phyloP scores from a whole-genome alignment of 2,329 filamentous ascomycete genomes.

The Elsinoe necatrix region DNA sequence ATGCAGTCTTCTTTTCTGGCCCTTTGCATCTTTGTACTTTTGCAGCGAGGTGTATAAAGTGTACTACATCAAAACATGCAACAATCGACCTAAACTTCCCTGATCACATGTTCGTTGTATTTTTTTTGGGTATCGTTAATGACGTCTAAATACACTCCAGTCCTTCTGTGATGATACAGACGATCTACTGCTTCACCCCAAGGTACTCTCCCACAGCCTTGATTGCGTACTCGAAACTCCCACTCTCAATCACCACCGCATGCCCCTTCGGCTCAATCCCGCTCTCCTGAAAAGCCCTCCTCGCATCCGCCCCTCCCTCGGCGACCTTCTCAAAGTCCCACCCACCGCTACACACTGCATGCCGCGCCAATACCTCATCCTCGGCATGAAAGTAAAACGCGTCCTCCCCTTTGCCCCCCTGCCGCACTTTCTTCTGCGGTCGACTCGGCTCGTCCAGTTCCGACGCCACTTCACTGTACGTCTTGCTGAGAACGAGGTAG shows the following conservation, averaged over 20 bases:
- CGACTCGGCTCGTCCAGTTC: constrained; percentile 61
- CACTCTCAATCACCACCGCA: constrained; percentile 76
- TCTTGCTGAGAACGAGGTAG: constrained; percentile 85
- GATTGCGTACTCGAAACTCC: constrained; percentile 66
- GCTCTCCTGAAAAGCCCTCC: constrained; percentile 87
- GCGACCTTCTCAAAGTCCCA: constrained; percentile 76
- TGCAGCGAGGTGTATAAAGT: constrained; percentile 17
- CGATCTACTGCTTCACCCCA: constrained; percentile 14
- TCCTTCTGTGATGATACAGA: background rate
- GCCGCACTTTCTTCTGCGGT: constrained; percentile 57
- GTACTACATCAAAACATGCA: constrained; percentile 12
- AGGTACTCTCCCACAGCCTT: constrained; percentile 70
- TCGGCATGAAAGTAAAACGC: constrained; percentile 93
- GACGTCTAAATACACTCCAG: background rate
- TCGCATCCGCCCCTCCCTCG: constrained; percentile 78
- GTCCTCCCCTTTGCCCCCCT: constrained; percentile 29
- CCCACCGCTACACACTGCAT: constrained; percentile 60
- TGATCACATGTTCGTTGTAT: background rate
- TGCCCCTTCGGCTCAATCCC: constrained; percentile 78
- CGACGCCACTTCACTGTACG: constrained; percentile 82
- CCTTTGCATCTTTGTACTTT: constrained; percentile 6
- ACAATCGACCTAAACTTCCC: background rate
- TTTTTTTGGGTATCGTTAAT: constrained; percentile 3
- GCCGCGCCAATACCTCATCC: constrained; percentile 76
- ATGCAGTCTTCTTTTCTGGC: constrained; percentile 14